These are phyloP conservation scores for Zygoascus tannicola DNA, from an alignment of 805 yeast species.

Conservation along the genomic window DNA sequence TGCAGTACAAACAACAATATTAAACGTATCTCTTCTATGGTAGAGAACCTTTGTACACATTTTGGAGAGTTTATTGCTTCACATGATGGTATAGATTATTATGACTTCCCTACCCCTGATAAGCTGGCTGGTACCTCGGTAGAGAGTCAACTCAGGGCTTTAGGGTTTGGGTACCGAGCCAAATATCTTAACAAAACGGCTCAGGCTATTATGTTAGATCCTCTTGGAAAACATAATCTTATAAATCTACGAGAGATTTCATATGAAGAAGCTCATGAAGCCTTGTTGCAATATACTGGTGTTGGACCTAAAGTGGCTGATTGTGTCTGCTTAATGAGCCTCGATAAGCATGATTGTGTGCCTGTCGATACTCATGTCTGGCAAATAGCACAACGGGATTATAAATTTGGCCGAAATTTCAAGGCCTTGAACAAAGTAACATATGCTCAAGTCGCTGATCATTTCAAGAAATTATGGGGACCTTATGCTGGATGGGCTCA, in stretches of 20 bases:
- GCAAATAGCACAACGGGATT: constrained; percentile 79
- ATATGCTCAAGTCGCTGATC: constrained; percentile 48
- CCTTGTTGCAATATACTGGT: constrained; percentile 60
- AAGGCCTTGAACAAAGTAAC: constrained; percentile 42
- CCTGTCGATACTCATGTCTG: constrained; percentile 95
- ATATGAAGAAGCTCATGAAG: constrained; percentile 47
- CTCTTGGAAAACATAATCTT: constrained; percentile 21
- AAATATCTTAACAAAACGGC: constrained; percentile 80
- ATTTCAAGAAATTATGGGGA: constrained; percentile 70
- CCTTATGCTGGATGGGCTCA: constrained; percentile 98
- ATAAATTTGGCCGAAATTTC: constrained; percentile 40
- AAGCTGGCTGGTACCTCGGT: constrained; percentile 35
- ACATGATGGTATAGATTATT: constrained; percentile 47
- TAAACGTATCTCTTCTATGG: constrained; percentile 87
- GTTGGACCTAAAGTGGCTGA: constrained; percentile 99
- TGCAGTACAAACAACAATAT: constrained; percentile 96
- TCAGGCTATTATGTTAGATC: constrained; percentile 34
- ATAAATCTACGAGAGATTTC: constrained; percentile 35
- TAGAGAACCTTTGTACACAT: constrained; percentile 60
- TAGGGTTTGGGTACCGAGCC: constrained; percentile 84
- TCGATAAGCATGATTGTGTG: constrained; percentile 77
- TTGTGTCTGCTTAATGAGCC: constrained; percentile 86
- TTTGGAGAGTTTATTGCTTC: constrained; percentile 56
- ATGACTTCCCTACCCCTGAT: constrained; percentile 66
- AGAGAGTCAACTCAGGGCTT: constrained; percentile 36